Evolutionary conservation across 331 rosid species (phyloP).

Genomic region (Acacia concinna): DNA sequence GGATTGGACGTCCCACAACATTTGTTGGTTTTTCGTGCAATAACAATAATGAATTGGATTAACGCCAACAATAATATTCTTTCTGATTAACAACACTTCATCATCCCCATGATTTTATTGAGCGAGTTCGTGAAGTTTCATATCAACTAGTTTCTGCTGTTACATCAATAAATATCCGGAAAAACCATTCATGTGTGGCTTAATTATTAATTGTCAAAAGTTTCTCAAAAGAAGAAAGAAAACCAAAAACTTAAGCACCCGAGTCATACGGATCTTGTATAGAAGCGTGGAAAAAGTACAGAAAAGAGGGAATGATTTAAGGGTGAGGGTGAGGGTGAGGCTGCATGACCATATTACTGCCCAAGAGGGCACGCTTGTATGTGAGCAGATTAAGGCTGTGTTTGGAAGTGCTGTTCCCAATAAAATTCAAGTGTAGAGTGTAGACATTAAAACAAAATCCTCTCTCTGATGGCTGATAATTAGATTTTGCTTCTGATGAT

Average conservation of each 20-base stretch:
- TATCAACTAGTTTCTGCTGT: not conserved
- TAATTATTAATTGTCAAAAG: not conserved
- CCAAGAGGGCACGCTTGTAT: not conserved
- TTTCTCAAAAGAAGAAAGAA: not conserved
- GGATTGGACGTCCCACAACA: not conserved
- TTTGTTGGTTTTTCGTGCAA: not conserved
- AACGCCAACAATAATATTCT: not conserved
- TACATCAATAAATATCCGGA: not conserved
- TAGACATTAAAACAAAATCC: no score
- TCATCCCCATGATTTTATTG: not conserved
- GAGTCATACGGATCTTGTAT: not conserved
- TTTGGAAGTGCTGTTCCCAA: not conserved
- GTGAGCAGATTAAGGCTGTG: not conserved
- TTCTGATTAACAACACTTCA: not conserved
- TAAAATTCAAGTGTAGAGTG: no score
- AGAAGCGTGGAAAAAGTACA: slow-evolving; percentile 4
- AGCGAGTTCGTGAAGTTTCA: not conserved
- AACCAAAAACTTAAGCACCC: not conserved
- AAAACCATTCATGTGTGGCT: not conserved
- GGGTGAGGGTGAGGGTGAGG: slow-evolving; percentile 6
- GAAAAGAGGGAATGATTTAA: not conserved
- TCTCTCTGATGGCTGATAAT: not conserved
- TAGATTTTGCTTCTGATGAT: not conserved
- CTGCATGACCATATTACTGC: not conserved
- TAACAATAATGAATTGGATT: not conserved